Base-by-base conservation (phyloP, 2,329 filamentous ascomycete species). In the Hypomyces rosellus region DNA sequence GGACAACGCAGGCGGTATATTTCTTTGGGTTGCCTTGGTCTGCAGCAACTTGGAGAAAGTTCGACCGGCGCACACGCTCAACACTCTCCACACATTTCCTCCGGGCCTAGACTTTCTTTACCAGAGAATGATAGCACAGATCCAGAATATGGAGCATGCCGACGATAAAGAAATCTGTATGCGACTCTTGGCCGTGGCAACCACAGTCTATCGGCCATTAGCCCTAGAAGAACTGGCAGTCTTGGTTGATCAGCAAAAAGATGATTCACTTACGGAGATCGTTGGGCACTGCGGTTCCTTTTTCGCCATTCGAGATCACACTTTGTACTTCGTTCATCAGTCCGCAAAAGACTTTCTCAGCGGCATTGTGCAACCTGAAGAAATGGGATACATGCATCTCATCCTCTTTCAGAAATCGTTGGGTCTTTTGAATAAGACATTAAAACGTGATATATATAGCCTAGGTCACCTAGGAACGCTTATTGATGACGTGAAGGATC, bases 311-410 rank as follows among this genome's bases (percentile, higher is more conserved):
- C 58, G 59, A 34, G 49, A 67, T 4, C 47, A 43, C 3, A 14
- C 25, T 1, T 48, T 74, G 5, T 68, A 59, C 48, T 65, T 72
- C 53, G 61, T 75, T 1, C 69, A 75, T 53, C 63, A 72, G 46
- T 73, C 69, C 3, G 72, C 68, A 1, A 71, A 72, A 53, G 70
- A 74, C 4, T 74, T 74, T 51, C 51, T 73, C n/a, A n/a, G n/a
- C n/a, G n/a, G n/a, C n/a, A n/a, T n/a, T n/a, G n/a, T n/a, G n/a
- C n/a, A n/a, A n/a, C n/a, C n/a, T n/a, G n/a, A n/a, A n/a, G n/a
- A n/a, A n/a, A n/a, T n/a, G 30, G 14, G 7, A 8, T 4, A 5
- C 5, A 33, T 9, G n/a, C 42, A 45, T 18, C n/a, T 30, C n/a
- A 13, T 6, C 5, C 22, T 45, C 5, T 45, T 45, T 34, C 5